Evolutionary conservation across 495 filamentous ascomycete genomes (phyloP), one percentile per base, ranked within the genome.

Genomic region (Mycothermus thermophilus): DNA sequence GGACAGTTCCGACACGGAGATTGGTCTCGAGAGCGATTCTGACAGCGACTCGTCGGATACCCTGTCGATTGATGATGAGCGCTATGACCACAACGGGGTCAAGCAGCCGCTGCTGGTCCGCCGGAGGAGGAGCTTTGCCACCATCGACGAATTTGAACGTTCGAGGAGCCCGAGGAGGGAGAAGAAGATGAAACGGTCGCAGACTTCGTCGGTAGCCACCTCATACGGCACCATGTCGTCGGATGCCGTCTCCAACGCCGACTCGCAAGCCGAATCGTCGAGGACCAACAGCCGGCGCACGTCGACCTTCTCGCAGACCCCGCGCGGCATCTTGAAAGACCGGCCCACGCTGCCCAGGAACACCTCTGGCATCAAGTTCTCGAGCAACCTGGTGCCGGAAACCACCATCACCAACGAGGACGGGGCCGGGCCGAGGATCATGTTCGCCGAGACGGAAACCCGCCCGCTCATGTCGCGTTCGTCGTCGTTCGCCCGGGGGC

Each of bases 301-400:
- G 22, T 27, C 30, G 4, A 28, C 28, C 28, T 29, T 16, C 43
- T 18, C 35, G 4, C 35, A 32, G 23, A 8, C 33, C 37, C 19
- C 43, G 18, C 29, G 41, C 36, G 32, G 32, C n/a, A 42, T 45
- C 9, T 37, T 50, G 11, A 46, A 50, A 13, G 50, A 55, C 31
- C 46, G 66, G 47, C 60, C 75, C 32, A 45, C 47, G 46, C 58
- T 63, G n/a, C 67, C 55, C 25, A 70, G 63, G 33, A 71, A 62
- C 40, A 25, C 22, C 22, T 62, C 59, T 39, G 61, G 46, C 19
- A 47, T 71, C 51, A 64, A 66, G 21, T 87, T 88, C 50, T 77
- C 77, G 13, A 82, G 75, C 30, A 73, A 71, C 14, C 71, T 83
- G n/a, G 74, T 83, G 8, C 83, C 83, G 0, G 73, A 79, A 46